Evolutionary conservation across 2,329 filamentous ascomycete genomes (phyloP), one percentile per base, ranked within the genome.

Genomic region (Paramyrothecium roridum): DNA sequence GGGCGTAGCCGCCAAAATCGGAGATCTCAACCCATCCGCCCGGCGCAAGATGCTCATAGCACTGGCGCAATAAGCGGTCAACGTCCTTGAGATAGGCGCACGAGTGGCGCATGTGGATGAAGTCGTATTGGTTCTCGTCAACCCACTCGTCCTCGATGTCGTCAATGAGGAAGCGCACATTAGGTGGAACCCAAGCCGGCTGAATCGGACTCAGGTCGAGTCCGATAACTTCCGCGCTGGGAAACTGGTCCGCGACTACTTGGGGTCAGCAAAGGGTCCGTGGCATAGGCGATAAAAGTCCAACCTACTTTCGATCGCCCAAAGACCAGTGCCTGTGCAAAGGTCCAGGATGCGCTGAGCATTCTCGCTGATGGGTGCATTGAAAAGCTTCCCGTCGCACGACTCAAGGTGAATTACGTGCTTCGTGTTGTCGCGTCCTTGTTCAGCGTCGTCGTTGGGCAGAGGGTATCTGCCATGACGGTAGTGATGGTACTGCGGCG

Each of bases 41-140:
- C 1, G 67, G 67, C 58, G 79, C 79, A 21, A 85, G 68, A 56
- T 84, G 78, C 53, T 70, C 69, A 57, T 70, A 81, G 1, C 77
- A 68, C 56, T 83, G 80, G 16, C 68, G 66, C 56, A 88, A 78
- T 8, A 88, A 69, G 13, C 77, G 69, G 20, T 75, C 72, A 72
- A 84, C 88, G 60, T 85, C 78, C 1, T 74, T 69, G 58, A 87
- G 80, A 50, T 79, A 77, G 20, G 85, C 86, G 2, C 76, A 72
- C 64, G 88, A 73, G 56, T 81, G 55, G 8, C 81, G 77, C 2
- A 81, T 77, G 67, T 87, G 85, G 55, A 88, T 78, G 56, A 81
- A 80, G 67, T 87, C 84, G 62, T 86, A 78, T 59, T 76, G 63
- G 47, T 76, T 64, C 3, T 68, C 63, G 22, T 60, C 56, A 13